Evolutionary conservation across 257 asterid genomes (phyloP), one percentile per base, ranked within the genome.

Genomic region (Echites panduratus): DNA sequence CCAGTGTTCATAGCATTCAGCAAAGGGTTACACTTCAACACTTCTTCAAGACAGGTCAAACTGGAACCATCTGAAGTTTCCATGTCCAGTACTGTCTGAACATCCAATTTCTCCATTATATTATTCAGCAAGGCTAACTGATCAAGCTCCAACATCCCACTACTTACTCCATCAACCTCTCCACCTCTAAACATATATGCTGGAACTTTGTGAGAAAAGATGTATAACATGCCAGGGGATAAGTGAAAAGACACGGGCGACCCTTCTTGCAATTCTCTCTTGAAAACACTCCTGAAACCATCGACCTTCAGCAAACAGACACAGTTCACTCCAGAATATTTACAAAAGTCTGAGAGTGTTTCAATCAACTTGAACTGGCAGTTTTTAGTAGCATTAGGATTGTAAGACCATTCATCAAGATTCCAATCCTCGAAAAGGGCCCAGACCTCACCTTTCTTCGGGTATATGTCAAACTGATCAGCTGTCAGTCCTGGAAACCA

Each of bases 381-480:
- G 29, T 58, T 76, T 22, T 53, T 64, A 47, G 8, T 50, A 54
- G 44, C 68, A 50, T 64, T 66, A 9, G 64, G 72, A 63, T 70
- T 53, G 7, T 20, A 40, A 4, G 75, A 70, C 79, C 79, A 76
- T 27, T 26, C 65, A 9, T 76, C 75, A 11, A 63, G 45, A 44
- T 50, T 17, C 79, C 75, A 75, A 32, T 71, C 80, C 20, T 71
- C 73, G 54, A 71, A 72, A 45, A 77, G 45, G 12, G 77, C 81
- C 81, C 81, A 77, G 68, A 77, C 77, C 62, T 77, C 81, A 59
- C 81, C 77, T 44, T 35, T 66, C 77, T 68, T 56, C 44, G 81
- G 81, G 49, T 77, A 57, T 5, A 77, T 56, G 26, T 62, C 62
- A 29, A 76, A 61, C 71, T 76, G 75, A 53, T 52, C 75, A 7